Conservation (phyloP, 202 grass and related monocot species). For the Cymbopogon flexuosus region DNA sequence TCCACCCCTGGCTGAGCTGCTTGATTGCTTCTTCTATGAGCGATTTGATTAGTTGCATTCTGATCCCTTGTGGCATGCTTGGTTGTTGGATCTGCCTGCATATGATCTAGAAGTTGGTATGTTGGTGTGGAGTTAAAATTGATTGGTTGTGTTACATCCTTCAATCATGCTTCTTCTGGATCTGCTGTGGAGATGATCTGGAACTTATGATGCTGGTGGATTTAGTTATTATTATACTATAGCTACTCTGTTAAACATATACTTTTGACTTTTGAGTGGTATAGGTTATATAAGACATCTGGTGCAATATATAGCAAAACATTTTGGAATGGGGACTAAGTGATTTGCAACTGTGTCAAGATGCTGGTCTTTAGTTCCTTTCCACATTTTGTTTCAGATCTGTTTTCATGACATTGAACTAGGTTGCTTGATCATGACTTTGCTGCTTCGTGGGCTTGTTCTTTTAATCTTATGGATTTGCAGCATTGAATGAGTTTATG, state of each 20-base stretch:
- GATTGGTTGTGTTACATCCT: neutral
- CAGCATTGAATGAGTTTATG: neutral
- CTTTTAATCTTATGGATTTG: neutral
- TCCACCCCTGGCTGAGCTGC: neutral
- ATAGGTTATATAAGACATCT: neutral
- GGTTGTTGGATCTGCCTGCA: neutral
- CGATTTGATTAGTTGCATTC: neutral
- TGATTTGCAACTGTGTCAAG: neutral
- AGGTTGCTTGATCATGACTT: neutral
- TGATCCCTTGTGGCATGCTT: neutral
- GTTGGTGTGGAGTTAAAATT: neutral
- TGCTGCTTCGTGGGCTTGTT: neutral
- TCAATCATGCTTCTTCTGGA: neutral
- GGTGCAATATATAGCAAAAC: neutral
- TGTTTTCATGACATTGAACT: neutral
- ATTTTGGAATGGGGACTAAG: neutral
- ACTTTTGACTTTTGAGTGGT: neutral
- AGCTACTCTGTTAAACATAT: neutral
- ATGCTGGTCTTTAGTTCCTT: neutral
- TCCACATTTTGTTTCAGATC: slow-evolving; percentile 3
- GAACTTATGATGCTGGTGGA: neutral
- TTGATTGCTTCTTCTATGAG: neutral
- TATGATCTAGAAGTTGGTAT: neutral
- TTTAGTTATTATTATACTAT: neutral
- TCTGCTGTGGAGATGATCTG: neutral